Evolutionary conservation across 495 filamentous ascomycete species (phyloP).

Genomic region (Darksidea phi): DNA sequence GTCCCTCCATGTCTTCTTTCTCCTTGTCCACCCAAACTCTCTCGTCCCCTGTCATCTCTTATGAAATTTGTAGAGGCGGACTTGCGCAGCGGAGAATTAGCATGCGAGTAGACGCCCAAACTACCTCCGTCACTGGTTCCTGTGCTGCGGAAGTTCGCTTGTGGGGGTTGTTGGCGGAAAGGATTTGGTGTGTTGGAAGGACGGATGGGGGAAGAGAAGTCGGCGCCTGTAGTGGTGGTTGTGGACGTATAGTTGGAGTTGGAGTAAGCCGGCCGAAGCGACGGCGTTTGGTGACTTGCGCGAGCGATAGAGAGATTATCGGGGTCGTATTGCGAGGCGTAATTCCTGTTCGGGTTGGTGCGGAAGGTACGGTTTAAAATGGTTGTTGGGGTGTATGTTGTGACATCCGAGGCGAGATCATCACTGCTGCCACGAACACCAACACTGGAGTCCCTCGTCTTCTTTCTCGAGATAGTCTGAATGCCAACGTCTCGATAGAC

Average conservation of each 20-base stretch:
- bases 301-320: constrained; percentile 48
- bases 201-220: constrained; percentile 55
- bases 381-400: constrained; percentile 72
- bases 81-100: constrained; percentile 28
- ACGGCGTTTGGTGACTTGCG: constrained; percentile 18
- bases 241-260: constrained; percentile 39
- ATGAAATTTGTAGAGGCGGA: constrained; percentile 25
- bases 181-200: constrained; percentile 42
- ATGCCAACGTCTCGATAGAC: constrained; percentile 80
- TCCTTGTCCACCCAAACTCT: constrained; percentile 13
- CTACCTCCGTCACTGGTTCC: constrained; percentile 69
- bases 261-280: constrained; percentile 28
- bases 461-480: constrained; percentile 50
- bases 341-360: constrained; percentile 86
- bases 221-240: constrained; percentile 37
- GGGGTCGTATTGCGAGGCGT: constrained; percentile 73
- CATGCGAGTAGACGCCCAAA: constrained; percentile 37
- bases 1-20: constrained; percentile 10
- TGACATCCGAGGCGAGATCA: constrained; percentile 53
- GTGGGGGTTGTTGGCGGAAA: constrained; percentile 54
- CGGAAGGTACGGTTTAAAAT: constrained; percentile 78
- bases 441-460: constrained; percentile 16
- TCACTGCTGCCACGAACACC: constrained; percentile 38
- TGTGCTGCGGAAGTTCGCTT: constrained; percentile 28
- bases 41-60: constrained; percentile 9